Evolutionary conservation across 1,139 yeast genomes (phyloP).

Genomic region (Scheffersomyces quercinus): DNA sequence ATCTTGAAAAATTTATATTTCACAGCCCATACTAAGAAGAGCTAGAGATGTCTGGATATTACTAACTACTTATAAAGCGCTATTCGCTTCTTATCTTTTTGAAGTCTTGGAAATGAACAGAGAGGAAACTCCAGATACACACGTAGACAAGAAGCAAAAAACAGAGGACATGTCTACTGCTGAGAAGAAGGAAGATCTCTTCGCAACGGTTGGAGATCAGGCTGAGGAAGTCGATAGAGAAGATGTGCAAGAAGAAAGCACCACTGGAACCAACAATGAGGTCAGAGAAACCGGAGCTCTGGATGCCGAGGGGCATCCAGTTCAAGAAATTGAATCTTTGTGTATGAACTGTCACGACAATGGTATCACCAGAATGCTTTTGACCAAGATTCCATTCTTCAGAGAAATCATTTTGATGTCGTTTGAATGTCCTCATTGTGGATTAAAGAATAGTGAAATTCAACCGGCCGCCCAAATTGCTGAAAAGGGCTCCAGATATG

Average conservation of each 20-base stretch:
- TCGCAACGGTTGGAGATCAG: conserved; percentile 53
- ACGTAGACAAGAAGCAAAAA: conserved; percentile 17
- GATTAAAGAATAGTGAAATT: conserved; percentile 84
- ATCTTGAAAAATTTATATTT: not conserved
- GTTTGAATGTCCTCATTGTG: conserved; percentile 94
- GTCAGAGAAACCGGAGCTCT: conserved; percentile 54
- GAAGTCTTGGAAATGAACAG: not conserved
- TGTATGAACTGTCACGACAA: conserved; percentile 94
- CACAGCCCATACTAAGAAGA: conserved; percentile 1
- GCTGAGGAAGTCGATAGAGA: conserved; percentile 10
- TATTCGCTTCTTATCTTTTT: not conserved
- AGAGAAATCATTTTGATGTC: conserved; percentile 93
- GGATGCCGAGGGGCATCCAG: conserved; percentile 94
- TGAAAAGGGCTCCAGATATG: conserved; percentile 80
- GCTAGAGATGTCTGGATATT: no score
- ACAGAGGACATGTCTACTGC: conserved; percentile 11
- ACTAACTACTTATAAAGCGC: no score
- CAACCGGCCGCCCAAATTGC: conserved; percentile 92
- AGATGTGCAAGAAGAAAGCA: conserved; percentile 1
- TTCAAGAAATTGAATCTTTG: conserved; percentile 89
- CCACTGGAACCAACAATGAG: conserved; percentile 8
- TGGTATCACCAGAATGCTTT: conserved; percentile 79
- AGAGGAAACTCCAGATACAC: conserved; percentile 6
- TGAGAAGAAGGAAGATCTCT: conserved; percentile 39
- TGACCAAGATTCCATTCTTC: conserved; percentile 90